Base-by-base conservation (phyloP, 2,329 filamentous ascomycete genomes). In the Fragosphaeria purpurea region DNA sequence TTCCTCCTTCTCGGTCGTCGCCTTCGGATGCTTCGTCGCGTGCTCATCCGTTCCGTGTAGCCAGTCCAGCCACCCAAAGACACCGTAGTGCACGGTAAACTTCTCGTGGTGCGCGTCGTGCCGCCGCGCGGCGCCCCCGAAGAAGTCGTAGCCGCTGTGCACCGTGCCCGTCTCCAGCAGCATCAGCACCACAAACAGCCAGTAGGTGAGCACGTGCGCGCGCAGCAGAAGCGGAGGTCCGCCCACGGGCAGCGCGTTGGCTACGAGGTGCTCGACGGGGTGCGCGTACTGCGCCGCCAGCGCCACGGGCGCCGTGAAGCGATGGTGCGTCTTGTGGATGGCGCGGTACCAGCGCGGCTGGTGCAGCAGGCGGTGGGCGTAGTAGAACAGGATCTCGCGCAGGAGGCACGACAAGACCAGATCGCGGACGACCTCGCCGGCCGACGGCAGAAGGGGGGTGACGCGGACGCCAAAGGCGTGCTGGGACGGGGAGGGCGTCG, bases 51-150 rank as follows among this genome's bases (percentile, higher is more conserved):
- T 80, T 22, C 72, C 74, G 61, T 78, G 74, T 9, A 77, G n/a
- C 70, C 72, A 77, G 59, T 80, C 76, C 58, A 80, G 59, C 47
- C 74, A 56, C 2, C 74, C 75, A 54, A 78, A 63, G 0, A 67
- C 70, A 1, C 76, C 76, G 62, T 72, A 80, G 55, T 79, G 71
- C 11, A 77, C 62, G 50, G 71, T 69, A 56, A 79, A 79, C 55
- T 70, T 70, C 65, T 79, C 75, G 61, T 80, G 77, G 56, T 81
- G 77, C 34, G 71, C 60, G 62, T 81, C 77, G 61, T 81, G 77
- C 60, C 70, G 70, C 55, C 63, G 65, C 0, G 75, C 75, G 49
- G 59, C 68, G 51, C 67, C 68, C 53, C 51, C 58, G 12, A 77
- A 68, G 55, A 79, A 79, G 47, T 79, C 75, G 58, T 76, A 80